A percentile compares a stretch with the other conserved stretches of the same genome.
These are phyloP conservation scores for Pelargonium australe DNA, from an alignment of 441 rosid genomes.

Conservation along the genomic window DNA sequence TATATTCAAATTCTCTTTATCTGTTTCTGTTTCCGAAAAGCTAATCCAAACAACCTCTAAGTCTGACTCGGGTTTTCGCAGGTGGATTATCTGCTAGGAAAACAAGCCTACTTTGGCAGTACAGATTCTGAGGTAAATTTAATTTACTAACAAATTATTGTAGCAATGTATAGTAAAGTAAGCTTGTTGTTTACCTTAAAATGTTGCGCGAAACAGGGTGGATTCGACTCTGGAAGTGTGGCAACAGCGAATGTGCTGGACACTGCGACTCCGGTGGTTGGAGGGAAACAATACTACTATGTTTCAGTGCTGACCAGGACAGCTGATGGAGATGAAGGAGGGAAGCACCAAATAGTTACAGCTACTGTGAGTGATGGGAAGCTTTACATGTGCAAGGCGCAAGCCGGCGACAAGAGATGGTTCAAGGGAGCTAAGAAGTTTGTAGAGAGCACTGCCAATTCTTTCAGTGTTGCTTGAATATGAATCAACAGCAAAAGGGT, in stretches of 20 bases:
- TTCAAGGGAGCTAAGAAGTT: conserved; percentile 87
- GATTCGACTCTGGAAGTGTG: conserved; percentile 65
- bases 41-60: no score
- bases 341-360: conserved; percentile 75
- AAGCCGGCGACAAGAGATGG: conserved; percentile 99
- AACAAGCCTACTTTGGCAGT: conserved; percentile 65
- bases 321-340: conserved; percentile 96
- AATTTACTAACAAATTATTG: neutral
- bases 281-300: conserved; percentile 59
- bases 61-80: conserved; percentile 25
- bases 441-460: conserved; percentile 63
- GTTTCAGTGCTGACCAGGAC: conserved; percentile 80
- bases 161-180: neutral
- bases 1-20: conserved; percentile 6
- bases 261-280: conserved; percentile 28
- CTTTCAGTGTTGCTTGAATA: conserved; percentile 79
- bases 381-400: conserved; percentile 94
- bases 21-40: neutral
- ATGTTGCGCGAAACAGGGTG: conserved; percentile 46
- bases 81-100: conserved; percentile 83
- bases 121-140: conserved; percentile 64
- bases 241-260: conserved; percentile 89
- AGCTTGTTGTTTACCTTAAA: no score
- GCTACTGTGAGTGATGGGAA: conserved; percentile 78
- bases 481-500: neutral